These are phyloP conservation scores for Rhododendron williamsianum DNA, from an alignment of 148 eudicot genomes.

Conservation along the genomic window DNA sequence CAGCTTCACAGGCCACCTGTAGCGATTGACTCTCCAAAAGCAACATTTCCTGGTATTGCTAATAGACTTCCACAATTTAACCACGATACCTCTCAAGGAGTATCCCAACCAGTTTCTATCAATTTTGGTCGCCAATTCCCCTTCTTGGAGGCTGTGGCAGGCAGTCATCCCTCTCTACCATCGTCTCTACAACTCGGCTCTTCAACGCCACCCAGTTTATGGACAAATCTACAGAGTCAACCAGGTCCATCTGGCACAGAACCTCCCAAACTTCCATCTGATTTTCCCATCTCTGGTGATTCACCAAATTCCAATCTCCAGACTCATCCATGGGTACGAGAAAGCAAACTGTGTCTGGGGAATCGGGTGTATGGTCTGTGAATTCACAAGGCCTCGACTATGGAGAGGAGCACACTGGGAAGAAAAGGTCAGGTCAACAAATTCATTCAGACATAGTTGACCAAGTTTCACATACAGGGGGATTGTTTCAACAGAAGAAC, in stretches of 20 bases:
- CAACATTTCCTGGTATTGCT: slow-evolving; percentile 9
- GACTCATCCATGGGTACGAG: slow-evolving; percentile 18
- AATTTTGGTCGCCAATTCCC: slow-evolving; percentile 23
- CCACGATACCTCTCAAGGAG: slow-evolving; percentile 19
- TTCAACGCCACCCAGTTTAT: slow-evolving; percentile 11
- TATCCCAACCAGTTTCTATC: slow-evolving; percentile 9
- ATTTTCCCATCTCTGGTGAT: slow-evolving; percentile 19
- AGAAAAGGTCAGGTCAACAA: slow-evolving; percentile 5
- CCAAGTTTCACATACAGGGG: slow-evolving; percentile 9
- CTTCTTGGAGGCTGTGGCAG: slow-evolving; percentile 16
- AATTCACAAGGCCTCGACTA: slow-evolving; percentile 17
- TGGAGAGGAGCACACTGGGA: slow-evolving; percentile 8
- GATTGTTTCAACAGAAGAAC: slow-evolving; percentile 7
- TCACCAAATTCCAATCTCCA: slow-evolving; percentile 17
- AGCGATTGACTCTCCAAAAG: slow-evolving; percentile 16
- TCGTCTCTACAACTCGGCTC: slow-evolving; percentile 20
- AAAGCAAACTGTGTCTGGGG: slow-evolving; percentile 16
- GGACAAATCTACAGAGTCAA: slow-evolving; percentile 19
- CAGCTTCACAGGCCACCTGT: slow-evolving; percentile 22
- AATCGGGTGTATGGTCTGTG: slow-evolving; percentile 15
- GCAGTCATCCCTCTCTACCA: slow-evolving; percentile 13
- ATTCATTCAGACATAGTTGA: background rate
- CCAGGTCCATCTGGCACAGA: slow-evolving; percentile 19
- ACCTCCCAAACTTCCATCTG: slow-evolving; percentile 6
- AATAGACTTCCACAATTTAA: slow-evolving; percentile 14